phyloP scores from a whole-genome alignment of 257 asterid species.

The Salvia hispanica region DNA sequence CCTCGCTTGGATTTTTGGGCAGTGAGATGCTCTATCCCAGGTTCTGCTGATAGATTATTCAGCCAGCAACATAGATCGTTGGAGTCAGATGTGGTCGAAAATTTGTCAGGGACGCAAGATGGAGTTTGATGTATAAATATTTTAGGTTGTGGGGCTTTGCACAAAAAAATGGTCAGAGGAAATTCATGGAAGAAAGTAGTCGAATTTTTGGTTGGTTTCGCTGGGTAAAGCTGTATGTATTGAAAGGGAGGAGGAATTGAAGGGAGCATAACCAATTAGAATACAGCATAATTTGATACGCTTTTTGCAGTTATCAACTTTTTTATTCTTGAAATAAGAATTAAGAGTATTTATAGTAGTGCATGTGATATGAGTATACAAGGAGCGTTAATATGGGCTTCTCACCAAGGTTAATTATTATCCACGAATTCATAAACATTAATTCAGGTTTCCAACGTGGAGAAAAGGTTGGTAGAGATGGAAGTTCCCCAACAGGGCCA shows the following conservation, averaged over 20 bases:
- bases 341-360: not conserved
- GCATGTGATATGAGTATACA: too few species aligned
- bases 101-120: conserved; percentile 37
- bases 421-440: conserved; percentile 8
- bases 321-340: not conserved
- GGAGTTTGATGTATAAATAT: conserved; percentile 31
- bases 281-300: conserved; percentile 6
- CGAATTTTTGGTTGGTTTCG: conserved; percentile 35
- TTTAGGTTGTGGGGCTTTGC: conserved; percentile 28
- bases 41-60: conserved; percentile 35
- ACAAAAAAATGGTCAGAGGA: conserved; percentile 1
- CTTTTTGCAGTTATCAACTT: conserved; percentile 3
- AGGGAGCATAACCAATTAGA: conserved; percentile 24
- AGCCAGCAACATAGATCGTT: conserved; percentile 37
- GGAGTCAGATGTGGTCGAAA: conserved; percentile 34
- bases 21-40: conserved; percentile 26
- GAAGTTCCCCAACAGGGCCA: not conserved
- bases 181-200: conserved; percentile 13
- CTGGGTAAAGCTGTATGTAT: conserved; percentile 39
- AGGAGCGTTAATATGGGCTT: not conserved
- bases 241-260: conserved; percentile 31
- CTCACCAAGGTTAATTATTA: not conserved
- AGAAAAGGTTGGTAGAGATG: conserved; percentile 22
- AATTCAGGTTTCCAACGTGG: conserved; percentile 22
- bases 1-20: conserved; percentile 47